Conservation (phyloP, 148 eudicot species). For the Heliosperma pusillum region DNA sequence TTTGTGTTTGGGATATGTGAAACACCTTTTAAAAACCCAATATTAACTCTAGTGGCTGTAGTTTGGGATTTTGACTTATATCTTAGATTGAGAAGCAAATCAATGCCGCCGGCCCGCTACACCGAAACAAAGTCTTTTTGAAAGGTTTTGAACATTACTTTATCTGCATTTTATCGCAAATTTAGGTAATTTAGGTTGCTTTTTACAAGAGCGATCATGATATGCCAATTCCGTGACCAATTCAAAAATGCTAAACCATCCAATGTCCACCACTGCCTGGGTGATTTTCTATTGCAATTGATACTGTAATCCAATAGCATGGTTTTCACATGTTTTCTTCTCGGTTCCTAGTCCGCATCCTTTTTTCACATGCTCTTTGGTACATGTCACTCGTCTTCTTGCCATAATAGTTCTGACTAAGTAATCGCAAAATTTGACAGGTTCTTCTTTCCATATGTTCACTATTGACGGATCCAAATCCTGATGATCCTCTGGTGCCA, state of each 20-base stretch:
- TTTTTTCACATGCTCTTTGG: not conserved
- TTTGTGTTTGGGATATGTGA: not conserved
- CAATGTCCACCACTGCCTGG: not conserved
- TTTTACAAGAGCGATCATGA: no score
- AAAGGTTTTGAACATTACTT: no score
- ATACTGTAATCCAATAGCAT: not conserved
- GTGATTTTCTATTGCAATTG: not conserved
- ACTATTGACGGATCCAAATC: slow-evolving; percentile 46
- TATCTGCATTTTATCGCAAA: no score
- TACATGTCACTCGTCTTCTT: not conserved
- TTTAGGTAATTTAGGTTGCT: no score
- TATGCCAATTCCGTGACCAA: no score
- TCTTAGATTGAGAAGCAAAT: not conserved
- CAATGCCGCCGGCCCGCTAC: no score
- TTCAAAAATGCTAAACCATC: no score
- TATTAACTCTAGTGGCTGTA: not conserved
- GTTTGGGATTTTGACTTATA: not conserved
- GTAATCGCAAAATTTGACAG: slow-evolving; percentile 19
- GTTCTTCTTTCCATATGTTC: slow-evolving; percentile 47
- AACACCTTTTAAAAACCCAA: not conserved
- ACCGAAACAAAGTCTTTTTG: no score
- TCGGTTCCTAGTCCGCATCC: not conserved
- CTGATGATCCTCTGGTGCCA: slow-evolving; percentile 45
- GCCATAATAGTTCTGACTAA: not conserved
- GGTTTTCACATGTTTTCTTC: not conserved